A percentile compares a stretch with the other conserved stretches of the same genome.
These are phyloP conservation scores for Fusarium sp. DNA, from an alignment of 2,329 filamentous ascomycete species.

Conservation along the genomic window DNA sequence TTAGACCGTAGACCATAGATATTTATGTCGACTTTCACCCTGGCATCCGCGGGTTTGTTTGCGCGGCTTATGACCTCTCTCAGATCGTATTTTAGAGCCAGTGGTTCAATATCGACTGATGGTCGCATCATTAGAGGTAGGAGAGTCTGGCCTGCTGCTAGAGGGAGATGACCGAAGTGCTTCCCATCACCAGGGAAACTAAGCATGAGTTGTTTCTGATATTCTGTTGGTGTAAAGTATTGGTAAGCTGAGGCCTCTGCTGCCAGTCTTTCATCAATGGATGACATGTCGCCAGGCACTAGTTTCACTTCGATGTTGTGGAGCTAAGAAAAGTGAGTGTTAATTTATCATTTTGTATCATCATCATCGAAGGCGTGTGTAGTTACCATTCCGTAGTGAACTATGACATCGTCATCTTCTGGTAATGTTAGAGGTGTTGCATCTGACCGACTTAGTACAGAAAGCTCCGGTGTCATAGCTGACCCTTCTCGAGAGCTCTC, in stretches of 20 bases:
- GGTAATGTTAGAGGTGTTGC: not conserved
- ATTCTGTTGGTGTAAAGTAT: not conserved
- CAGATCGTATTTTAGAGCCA: not conserved
- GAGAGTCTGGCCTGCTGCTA: not conserved
- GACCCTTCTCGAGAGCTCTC: not conserved
- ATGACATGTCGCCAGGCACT: not conserved
- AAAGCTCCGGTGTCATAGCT: not conserved
- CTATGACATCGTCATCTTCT: fast-evolving
- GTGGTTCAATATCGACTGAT: not conserved
- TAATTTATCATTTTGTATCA: not conserved
- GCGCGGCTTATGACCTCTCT: not conserved
- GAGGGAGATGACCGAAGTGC: not conserved
- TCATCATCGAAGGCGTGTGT: too few species aligned
- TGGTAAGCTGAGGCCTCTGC: not conserved
- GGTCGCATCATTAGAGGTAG: not conserved
- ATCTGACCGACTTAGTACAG: not conserved
- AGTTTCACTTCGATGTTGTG: constrained; percentile 15
- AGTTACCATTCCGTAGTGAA: constrained; percentile 11
- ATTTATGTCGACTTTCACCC: constrained; percentile 10
- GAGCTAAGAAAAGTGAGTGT: not conserved
- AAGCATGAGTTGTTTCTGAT: constrained; percentile 5
- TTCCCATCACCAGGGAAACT: not conserved
- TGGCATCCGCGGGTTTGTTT: not conserved
- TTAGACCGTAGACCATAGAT: not conserved
- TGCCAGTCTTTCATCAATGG: not conserved